Evolutionary conservation across 192 early-diverging fungal species (phyloP).

Genomic region (Thamnidium elegans): DNA sequence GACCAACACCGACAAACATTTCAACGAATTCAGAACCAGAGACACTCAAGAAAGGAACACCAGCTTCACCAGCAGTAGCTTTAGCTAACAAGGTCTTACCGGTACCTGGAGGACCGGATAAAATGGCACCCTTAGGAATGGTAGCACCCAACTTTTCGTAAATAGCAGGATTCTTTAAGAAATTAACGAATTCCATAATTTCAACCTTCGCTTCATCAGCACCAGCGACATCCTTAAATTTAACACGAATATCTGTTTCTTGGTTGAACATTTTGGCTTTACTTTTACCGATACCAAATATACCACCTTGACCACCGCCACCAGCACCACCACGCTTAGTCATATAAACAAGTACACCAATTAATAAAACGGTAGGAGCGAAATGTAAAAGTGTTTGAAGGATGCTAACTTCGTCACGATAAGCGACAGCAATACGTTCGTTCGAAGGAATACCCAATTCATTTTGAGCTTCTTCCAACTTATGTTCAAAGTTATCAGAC

Average conservation of each 20-base stretch:
- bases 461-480: conserved; percentile 82
- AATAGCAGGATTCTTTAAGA: conserved; percentile 88
- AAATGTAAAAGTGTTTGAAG: conserved; percentile 79
- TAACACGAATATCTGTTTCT: conserved; percentile 92
- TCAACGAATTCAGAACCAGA: conserved; percentile 99
- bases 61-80: conserved; percentile 98
- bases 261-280: conserved; percentile 97
- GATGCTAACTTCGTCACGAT: conserved; percentile 77
- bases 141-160: conserved; percentile 96
- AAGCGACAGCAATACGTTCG: conserved; percentile 91
- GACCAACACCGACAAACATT: conserved; percentile 99
- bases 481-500: conserved; percentile 91
- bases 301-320: conserved; percentile 64
- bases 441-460: conserved; percentile 88
- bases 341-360: conserved; percentile 87
- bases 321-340: conserved; percentile 74
- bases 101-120: conserved; percentile 90
- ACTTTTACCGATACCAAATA: conserved; percentile 96
- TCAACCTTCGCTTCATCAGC: conserved; percentile 99
- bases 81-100: conserved; percentile 99
- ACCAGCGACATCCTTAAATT: conserved; percentile 99
- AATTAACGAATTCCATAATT: conserved; percentile 99
- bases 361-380: conserved; percentile 87
- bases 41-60: conserved; percentile 96
- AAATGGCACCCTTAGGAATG: conserved; percentile 97